Conservation (phyloP, 2,329 filamentous ascomycete genomes). For the Dactylellina leptospora region DNA sequence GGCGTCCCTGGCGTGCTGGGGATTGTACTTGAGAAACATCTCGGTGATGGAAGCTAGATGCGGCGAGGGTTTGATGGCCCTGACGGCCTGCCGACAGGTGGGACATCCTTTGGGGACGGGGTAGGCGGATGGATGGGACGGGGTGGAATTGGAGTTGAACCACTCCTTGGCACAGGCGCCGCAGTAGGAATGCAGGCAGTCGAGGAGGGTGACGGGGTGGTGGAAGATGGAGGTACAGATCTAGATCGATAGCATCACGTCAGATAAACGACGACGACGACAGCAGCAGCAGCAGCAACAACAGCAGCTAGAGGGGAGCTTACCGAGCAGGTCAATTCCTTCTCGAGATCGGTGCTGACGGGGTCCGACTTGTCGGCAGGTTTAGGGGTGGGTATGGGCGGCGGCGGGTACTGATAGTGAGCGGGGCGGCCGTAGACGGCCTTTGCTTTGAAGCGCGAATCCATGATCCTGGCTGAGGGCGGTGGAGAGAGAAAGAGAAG, state of each 20-base stretch:
- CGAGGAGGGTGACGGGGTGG: constrained; percentile 87
- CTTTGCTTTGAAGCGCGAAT: constrained; percentile 30
- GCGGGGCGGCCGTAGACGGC: constrained; percentile 16
- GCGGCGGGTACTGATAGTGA: constrained; percentile 6
- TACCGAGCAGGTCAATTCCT: constrained; percentile 94
- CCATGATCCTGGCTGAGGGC: constrained; percentile 10
- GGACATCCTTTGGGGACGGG: constrained; percentile 79
- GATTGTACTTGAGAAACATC: constrained; percentile 83
- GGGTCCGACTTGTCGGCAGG: constrained; percentile 34
- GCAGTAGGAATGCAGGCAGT: constrained; percentile 95
- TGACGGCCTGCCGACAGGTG: constrained; percentile 85
- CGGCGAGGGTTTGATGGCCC: constrained; percentile 88
- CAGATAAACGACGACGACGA: constrained; percentile 4
- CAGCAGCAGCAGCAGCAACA: neutral
- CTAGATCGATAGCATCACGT: constrained; percentile 63
- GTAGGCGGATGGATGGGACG: constrained; percentile 60
- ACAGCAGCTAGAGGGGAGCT: constrained; percentile 61
- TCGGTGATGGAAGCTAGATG: constrained; percentile 88
- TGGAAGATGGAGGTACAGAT: constrained; percentile 97
- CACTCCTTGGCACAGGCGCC: constrained; percentile 94
- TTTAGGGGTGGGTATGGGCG: constrained; percentile 26
- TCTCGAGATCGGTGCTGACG: constrained; percentile 72
- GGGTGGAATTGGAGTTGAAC: constrained; percentile 74
- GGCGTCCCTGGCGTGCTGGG: constrained; percentile 73
- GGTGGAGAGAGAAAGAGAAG: neutral